These are phyloP conservation scores for Cryoendolithus antarcticus DNA, from an alignment of 2,329 filamentous ascomycete genomes.

Conservation along the genomic window DNA sequence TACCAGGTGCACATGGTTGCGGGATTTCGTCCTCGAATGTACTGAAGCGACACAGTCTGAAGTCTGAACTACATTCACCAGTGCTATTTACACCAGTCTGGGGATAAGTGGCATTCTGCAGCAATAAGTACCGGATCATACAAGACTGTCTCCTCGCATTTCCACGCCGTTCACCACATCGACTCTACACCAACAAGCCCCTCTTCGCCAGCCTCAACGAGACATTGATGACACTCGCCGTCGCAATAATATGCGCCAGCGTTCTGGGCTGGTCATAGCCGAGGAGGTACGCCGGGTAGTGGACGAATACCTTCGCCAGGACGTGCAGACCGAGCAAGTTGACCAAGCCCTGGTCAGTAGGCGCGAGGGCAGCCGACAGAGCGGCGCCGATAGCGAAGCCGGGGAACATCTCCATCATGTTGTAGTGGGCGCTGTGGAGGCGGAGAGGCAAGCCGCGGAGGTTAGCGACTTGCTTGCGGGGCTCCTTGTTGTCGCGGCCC, in stretches of 20 bases:
- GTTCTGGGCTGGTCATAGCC: conserved; percentile 12
- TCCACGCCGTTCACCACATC: no score
- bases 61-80: no score
- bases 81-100: no score
- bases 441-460: conserved; percentile 16
- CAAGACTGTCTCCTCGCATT: no score
- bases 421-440: conserved; percentile 15
- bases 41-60: no score
- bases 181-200: no score
- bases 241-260: conserved; percentile 16
- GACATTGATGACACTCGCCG: conserved; percentile 17
- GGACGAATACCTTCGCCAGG: conserved; percentile 16
- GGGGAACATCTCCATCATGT: conserved; percentile 19
- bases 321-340: conserved; percentile 22
- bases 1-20: no score
- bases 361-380: conserved; percentile 18
- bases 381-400: conserved; percentile 17
- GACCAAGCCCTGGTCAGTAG: conserved; percentile 15
- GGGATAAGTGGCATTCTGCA: no score
- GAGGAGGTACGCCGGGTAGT: conserved; percentile 17
- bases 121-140: no score
- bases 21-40: no score
- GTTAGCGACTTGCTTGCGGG: conserved; percentile 11
- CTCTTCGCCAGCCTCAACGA: conserved; percentile 14
- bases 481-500: conserved; percentile 17